Conservation (phyloP, 352 stramenopile species). For the Plasmopara muralis region DNA sequence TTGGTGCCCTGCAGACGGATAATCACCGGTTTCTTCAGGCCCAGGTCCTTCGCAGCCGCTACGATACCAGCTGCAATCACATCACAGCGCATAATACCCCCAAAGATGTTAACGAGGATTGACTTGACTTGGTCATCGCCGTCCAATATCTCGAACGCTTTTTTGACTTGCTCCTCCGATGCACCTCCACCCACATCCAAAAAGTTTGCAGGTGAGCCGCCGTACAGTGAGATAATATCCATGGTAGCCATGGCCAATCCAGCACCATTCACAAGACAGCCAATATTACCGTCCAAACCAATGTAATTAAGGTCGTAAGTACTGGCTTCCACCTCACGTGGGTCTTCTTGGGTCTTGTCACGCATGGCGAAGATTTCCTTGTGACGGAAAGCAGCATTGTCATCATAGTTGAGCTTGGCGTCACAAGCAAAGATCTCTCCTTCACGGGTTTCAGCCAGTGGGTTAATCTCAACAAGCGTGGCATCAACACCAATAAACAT, state of each 20-base stretch:
- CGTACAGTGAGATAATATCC: slow-evolving; percentile 99
- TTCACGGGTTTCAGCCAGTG: slow-evolving; percentile 94
- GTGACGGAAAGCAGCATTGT: slow-evolving; percentile 97
- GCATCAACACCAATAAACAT: slow-evolving; percentile 96
- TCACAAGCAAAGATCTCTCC: slow-evolving; percentile 95
- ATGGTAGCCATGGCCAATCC: slow-evolving; percentile 99
- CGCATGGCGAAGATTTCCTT: slow-evolving; percentile 89
- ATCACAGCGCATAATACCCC: slow-evolving; percentile 98
- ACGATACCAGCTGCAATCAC: slow-evolving; percentile 96
- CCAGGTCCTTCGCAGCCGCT: slow-evolving; percentile 93
- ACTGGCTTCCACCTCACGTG: slow-evolving; percentile 90
- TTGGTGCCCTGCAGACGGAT: slow-evolving; percentile 98
- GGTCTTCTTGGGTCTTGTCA: slow-evolving; percentile 92
- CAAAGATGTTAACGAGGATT: slow-evolving; percentile 99
- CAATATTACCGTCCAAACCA: slow-evolving; percentile 98
- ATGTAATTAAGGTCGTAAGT: slow-evolving; percentile 99
- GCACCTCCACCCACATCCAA: slow-evolving; percentile 96
- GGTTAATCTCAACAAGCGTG: slow-evolving; percentile 98
- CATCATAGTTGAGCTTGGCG: slow-evolving; percentile 99
- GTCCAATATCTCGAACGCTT: slow-evolving; percentile 83
- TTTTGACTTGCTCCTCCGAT: slow-evolving; percentile 88
- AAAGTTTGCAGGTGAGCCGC: slow-evolving; percentile 97
- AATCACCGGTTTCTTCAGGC: slow-evolving; percentile 96
- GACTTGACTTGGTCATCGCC: slow-evolving; percentile 93
- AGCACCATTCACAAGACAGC: slow-evolving; percentile 99